phyloP scores from a whole-genome alignment of 768 basidiomycete species.

The Pluteus cervinus region DNA sequence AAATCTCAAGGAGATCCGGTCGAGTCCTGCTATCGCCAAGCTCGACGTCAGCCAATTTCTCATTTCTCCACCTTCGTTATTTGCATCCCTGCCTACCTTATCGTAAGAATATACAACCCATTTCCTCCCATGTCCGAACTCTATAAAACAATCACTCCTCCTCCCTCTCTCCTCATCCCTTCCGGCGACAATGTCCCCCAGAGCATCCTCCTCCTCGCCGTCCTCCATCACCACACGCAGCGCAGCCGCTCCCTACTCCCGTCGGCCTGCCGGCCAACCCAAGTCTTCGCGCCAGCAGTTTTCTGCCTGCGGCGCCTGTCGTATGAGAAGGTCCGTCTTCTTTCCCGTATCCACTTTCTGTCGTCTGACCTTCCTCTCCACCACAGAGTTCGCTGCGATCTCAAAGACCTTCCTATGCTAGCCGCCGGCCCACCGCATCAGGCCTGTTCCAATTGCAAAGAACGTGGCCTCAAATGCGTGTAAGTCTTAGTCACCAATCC shows the following conservation, averaged over 20 bases:
- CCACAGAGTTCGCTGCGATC: conserved; percentile 83
- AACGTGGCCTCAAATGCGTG: conserved; percentile 92
- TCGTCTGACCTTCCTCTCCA: conserved; percentile 6
- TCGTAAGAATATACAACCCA: conserved; percentile 16
- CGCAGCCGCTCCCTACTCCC: conserved; percentile 35
- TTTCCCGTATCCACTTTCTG: conserved; percentile 8
- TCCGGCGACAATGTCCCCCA: conserved; percentile 48
- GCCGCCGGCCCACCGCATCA: conserved; percentile 38
- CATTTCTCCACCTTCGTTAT: too few relatives aligned
- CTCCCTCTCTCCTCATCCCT: conserved; percentile 16
- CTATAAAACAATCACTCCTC: conserved; percentile 26
- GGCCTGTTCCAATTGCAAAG: conserved; percentile 84
- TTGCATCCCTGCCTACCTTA: conserved; percentile 24
- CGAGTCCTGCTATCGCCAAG: conserved; percentile 31
- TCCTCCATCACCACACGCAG: conserved; percentile 27
- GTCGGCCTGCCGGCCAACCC: conserved; percentile 52
- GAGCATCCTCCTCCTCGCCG: conserved; percentile 31
- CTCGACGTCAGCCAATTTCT: conserved; percentile 24
- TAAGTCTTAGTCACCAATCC: conserved; percentile 35
- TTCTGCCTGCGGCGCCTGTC: conserved; percentile 91
- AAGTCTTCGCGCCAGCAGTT: conserved; percentile 81
- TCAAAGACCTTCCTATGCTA: conserved; percentile 71
- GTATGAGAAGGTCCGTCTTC: conserved; percentile 66
- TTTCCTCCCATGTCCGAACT: conserved; percentile 22
- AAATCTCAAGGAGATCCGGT: conserved; percentile 41